Conservation (phyloP, 2,329 filamentous ascomycete species). For the Scedosporium minutisporum region DNA sequence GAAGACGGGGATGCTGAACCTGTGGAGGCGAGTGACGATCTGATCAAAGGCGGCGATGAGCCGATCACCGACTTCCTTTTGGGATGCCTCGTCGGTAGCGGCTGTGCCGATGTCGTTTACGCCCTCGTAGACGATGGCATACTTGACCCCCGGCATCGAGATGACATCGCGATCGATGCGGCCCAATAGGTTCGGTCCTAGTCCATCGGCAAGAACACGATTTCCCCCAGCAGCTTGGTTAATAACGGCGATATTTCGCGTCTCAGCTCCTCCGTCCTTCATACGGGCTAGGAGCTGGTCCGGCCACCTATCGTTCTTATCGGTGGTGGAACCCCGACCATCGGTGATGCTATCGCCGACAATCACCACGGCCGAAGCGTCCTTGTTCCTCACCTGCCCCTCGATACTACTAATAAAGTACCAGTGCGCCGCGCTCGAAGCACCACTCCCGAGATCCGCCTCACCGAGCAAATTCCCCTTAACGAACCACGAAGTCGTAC, state of each 20-base stretch:
- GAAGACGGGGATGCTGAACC: conserved; percentile 42
- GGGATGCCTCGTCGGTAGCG: conserved; percentile 27
- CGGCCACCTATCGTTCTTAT: conserved; percentile 43
- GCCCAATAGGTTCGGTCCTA: conserved; percentile 47
- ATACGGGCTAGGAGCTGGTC: conserved; percentile 34
- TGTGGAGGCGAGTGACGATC: conserved; percentile 42
- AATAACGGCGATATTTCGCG: conserved; percentile 34
- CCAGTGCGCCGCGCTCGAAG: conserved; percentile 33
- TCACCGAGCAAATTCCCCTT: conserved; percentile 39
- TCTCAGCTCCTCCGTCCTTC: conserved; percentile 24
- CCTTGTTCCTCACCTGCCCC: conserved; percentile 31
- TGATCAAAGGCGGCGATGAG: conserved; percentile 47
- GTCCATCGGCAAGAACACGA: conserved; percentile 46
- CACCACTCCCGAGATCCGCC: conserved; percentile 24
- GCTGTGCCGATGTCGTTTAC: conserved; percentile 55
- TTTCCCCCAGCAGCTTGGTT: conserved; percentile 59
- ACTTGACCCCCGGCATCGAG: conserved; percentile 41
- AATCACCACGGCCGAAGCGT: conserved; percentile 36
- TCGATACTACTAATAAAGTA: conserved; percentile 52
- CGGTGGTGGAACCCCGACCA: conserved; percentile 48
- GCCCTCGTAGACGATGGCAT: conserved; percentile 51
- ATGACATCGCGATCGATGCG: conserved; percentile 52
- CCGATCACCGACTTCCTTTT: conserved; percentile 33
- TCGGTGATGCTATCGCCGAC: conserved; percentile 61
- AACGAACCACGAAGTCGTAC: conserved; percentile 46